phyloP scores from a whole-genome alignment of 441 rosid species.

The Gossypium schwendimanii region DNA sequence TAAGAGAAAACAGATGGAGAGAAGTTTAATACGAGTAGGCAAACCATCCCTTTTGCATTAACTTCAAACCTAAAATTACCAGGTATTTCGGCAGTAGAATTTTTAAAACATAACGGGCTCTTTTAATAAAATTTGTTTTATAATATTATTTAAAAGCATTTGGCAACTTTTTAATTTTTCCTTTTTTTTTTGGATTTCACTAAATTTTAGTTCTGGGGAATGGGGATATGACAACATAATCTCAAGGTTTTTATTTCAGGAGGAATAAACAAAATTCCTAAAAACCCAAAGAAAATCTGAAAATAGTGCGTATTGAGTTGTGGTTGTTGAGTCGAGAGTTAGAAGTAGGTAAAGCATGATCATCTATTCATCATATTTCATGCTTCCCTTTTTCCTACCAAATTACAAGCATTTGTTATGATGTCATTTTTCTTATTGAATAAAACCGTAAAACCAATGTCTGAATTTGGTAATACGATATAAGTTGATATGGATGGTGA shows the following conservation, averaged over 20 bases:
- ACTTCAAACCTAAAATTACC: constrained; percentile 21
- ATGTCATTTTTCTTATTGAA: neutral
- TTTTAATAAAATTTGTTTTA: no score
- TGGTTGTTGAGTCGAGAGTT: no score
- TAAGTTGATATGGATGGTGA: neutral
- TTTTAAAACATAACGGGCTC: no score
- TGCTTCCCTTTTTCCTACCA: neutral
- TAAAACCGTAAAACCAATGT: no score
- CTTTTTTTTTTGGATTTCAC: no score
- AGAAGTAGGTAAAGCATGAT: no score
- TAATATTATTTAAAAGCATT: no score
- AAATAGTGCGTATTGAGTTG: neutral
- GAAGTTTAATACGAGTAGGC: neutral
- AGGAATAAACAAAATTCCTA: neutral
- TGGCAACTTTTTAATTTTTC: no score
- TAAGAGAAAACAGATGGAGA: no score
- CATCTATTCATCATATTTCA: neutral
- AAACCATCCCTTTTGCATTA: constrained; percentile 7
- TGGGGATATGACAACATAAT: neutral
- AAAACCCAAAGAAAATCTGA: neutral
- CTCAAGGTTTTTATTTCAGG: neutral
- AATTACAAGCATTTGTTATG: neutral
- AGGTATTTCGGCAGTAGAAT: no score
- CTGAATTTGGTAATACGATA: neutral
- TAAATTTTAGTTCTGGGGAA: neutral